Base-by-base conservation (phyloP, 163 green algal species). In the Trebouxiophyceae sp. region DNA sequence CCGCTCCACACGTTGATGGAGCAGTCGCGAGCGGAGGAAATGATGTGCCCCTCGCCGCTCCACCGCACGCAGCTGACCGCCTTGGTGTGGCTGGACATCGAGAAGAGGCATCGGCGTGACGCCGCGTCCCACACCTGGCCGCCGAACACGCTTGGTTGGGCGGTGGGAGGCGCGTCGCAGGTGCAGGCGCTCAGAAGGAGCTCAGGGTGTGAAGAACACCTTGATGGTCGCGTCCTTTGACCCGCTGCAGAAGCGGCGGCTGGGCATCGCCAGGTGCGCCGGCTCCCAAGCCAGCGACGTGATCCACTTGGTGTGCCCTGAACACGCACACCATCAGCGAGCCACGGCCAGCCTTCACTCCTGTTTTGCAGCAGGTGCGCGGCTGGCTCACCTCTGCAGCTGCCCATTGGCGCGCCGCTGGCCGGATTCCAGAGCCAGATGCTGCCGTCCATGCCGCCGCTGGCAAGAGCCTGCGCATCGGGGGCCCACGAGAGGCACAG, bases 1-100 rank as follows among this genome's bases (percentile, higher is more conserved):
- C 85, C 80, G 54, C 92, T 76, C 93, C 93, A 99, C 0, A 91
- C 87, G 64, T 84, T 88, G 65, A 98, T 96, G 59, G 69, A 84
- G 69, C 79, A 89, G 75, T 99, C 93, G 2, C 90, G 74, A 0
- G 78, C 86, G 6, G 79, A 79, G 33, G 84, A 92, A 79, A 92
- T 96, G 47, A 99, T 93, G 45, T 92, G 80, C 0, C 90, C 93
- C 55, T 97, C 88, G 5, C 93, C 93, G 31, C 89, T 87, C 93
- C 93, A 99, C 62, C 83, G 85, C 29, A 97, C 85, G 12, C 71
- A 80, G 2, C 81, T 97, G n/a, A 96, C 65, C 5, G 85, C 75
- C 64, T 79, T 75, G 4, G 77, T 90, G 78, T 97, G 91, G 32
- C 75, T 83, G n/a, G 78, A 82, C 70, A 97, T 81, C 2, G 66